A percentile compares a stretch with the other conserved stretches of the same genome.
Evolutionary conservation across 169 alveolate species (phyloP).

Genomic region (Eimeria mitis): DNA sequence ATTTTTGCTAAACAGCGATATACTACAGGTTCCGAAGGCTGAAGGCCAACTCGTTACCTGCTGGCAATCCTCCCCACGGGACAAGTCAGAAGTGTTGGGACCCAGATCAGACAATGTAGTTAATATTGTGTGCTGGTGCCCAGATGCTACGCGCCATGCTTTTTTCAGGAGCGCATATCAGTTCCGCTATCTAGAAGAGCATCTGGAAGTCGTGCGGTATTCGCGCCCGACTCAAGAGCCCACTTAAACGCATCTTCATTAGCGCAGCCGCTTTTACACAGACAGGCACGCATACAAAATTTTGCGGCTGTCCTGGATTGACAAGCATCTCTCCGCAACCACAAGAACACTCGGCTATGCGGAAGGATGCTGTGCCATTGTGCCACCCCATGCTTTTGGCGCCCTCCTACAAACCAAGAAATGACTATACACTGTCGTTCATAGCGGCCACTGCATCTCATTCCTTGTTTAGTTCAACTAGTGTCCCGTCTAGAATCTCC

Average conservation of each 20-base stretch:
- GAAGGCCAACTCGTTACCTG: neutral
- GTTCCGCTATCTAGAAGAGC: neutral
- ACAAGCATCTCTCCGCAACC: neutral
- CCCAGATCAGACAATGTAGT: neutral
- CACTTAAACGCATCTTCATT: neutral
- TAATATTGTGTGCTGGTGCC: neutral
- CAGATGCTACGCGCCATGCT: neutral
- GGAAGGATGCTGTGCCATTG: neutral
- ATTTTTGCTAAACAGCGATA: neutral
- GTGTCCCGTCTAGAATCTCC: slow-evolving; percentile 64
- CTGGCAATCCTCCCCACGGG: neutral
- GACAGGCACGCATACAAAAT: neutral
- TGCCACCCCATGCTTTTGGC: slow-evolving; percentile 12
- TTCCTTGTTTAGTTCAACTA: slow-evolving; percentile 45
- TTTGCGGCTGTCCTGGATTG: neutral
- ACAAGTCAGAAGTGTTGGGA: neutral
- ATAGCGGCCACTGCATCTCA: neutral
- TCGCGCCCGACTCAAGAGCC: neutral
- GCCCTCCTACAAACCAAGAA: neutral
- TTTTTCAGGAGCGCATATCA: neutral
- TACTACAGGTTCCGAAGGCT: neutral
- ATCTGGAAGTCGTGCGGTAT: neutral
- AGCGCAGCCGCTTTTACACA: neutral
- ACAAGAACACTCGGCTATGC: neutral
- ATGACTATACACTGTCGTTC: neutral